A percentile compares a stretch with the other conserved stretches of the same genome.
Conservation (phyloP, 495 filamentous ascomycete genomes). For the Talaromyces stipitatus region DNA sequence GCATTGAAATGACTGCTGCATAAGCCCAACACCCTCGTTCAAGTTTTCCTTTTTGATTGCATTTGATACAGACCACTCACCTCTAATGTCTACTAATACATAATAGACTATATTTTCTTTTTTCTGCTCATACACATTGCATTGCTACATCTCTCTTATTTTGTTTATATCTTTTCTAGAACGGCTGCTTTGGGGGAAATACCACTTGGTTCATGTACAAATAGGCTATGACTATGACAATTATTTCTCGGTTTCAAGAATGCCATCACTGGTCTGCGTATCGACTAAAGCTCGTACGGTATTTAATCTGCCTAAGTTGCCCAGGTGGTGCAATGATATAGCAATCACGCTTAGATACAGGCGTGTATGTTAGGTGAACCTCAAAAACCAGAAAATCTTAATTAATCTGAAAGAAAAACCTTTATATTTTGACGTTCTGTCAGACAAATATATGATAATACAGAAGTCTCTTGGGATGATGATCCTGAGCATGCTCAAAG, state of each 20-base stretch:
- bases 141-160: not conserved
- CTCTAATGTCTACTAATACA: not conserved
- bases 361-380: too few relatives aligned
- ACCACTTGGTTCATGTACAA: not conserved
- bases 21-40: not conserved
- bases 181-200: not conserved
- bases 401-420: too few relatives aligned
- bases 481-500: not conserved
- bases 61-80: not conserved
- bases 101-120: slow-evolving; percentile 1
- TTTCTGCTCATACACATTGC: not conserved
- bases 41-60: not conserved
- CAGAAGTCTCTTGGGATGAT: not conserved
- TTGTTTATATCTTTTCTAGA: not conserved
- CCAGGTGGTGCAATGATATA: too few relatives aligned
- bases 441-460: not conserved
- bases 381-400: not conserved
- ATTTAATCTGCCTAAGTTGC: too few relatives aligned
- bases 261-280: too few relatives aligned
- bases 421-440: not conserved
- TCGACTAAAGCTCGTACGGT: too few relatives aligned
- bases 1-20: slow-evolving; percentile 56
- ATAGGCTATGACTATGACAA: not conserved
- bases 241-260: too few relatives aligned
- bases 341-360: too few relatives aligned